Evolutionary conservation across 2,329 filamentous ascomycete genomes (phyloP).

Genomic region (Monilinia laxa): DNA sequence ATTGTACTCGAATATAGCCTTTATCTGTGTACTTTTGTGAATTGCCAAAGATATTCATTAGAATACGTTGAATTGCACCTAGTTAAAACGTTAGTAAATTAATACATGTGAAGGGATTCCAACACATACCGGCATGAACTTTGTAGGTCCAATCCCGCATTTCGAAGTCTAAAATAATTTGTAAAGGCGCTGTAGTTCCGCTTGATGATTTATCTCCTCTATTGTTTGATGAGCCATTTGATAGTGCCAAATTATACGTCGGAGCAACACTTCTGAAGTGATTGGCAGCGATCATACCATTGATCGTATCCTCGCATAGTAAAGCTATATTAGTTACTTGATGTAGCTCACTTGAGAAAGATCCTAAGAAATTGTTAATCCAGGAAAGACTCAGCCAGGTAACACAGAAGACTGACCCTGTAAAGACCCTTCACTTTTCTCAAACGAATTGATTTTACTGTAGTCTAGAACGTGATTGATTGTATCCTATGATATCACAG

Average conservation of each 20-base stretch:
- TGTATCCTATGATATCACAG: constrained; percentile 43
- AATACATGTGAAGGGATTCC: constrained; percentile 54
- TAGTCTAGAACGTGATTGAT: constrained; percentile 55
- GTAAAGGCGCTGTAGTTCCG: constrained; percentile 21
- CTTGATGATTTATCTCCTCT: background rate
- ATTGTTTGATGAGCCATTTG: constrained; percentile 14
- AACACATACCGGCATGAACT: constrained; percentile 37
- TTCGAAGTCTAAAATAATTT: constrained; percentile 38
- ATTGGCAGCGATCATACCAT: constrained; percentile 37
- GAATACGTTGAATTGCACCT: constrained; percentile 48
- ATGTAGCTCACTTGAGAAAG: constrained; percentile 36
- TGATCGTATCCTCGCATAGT: constrained; percentile 37
- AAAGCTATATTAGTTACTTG: constrained; percentile 36
- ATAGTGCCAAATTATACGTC: constrained; percentile 10
- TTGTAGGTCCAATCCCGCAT: constrained; percentile 36
- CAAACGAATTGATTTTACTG: constrained; percentile 52
- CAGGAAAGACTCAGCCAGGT: background rate
- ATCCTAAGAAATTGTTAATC: constrained; percentile 24
- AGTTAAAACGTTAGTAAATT: constrained; percentile 39
- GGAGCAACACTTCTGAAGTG: constrained; percentile 17
- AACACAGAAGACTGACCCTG: constrained; percentile 25
- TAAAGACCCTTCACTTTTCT: constrained; percentile 29
- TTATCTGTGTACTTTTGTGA: constrained; percentile 57
- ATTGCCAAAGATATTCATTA: constrained; percentile 62
- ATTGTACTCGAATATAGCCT: constrained; percentile 48